Evolutionary conservation across 2,329 filamentous ascomycete genomes (phyloP).

Genomic region (Torrubiella hemipterigena): DNA sequence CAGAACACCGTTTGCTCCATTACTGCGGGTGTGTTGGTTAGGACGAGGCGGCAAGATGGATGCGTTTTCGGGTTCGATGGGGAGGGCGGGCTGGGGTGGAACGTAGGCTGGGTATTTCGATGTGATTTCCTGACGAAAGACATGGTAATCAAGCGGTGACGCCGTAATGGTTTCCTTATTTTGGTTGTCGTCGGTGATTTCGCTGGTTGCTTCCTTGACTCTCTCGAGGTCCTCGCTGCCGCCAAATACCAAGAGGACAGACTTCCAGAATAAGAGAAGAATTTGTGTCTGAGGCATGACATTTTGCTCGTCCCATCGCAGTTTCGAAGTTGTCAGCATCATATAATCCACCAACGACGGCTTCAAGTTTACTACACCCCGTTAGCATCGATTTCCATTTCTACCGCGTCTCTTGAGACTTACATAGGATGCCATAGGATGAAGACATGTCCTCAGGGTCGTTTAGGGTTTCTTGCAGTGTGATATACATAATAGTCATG

Average conservation of each 20-base stretch:
- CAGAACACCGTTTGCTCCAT: slow-evolving; percentile 49
- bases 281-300: slow-evolving; percentile 54
- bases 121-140: slow-evolving; percentile 91
- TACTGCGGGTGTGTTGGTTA: slow-evolving; percentile 55
- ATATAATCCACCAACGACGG: slow-evolving; percentile 63
- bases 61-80: slow-evolving; percentile 80
- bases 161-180: slow-evolving; percentile 76
- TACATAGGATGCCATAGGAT: slow-evolving; percentile 38
- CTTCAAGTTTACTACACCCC: slow-evolving; percentile 37
- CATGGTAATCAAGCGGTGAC: slow-evolving; percentile 89
- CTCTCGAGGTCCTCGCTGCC: slow-evolving; percentile 60
- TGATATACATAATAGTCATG: slow-evolving; percentile 51
- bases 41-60: slow-evolving; percentile 79
- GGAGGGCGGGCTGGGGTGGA: slow-evolving; percentile 70
- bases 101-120: slow-evolving; percentile 97
- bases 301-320: slow-evolving; percentile 62
- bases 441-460: slow-evolving; percentile 35
- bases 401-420: slow-evolving; percentile 14
- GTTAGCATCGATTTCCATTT: slow-evolving; percentile 6
- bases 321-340: slow-evolving; percentile 53
- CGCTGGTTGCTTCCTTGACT: slow-evolving; percentile 60
- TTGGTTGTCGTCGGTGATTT: slow-evolving; percentile 45
- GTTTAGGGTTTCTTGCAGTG: slow-evolving; percentile 43
- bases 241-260: slow-evolving; percentile 74
- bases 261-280: slow-evolving; percentile 84